These are phyloP conservation scores for Sphaerostilbella broomeana DNA, from an alignment of 2,329 filamentous ascomycete species.

Conservation along the genomic window DNA sequence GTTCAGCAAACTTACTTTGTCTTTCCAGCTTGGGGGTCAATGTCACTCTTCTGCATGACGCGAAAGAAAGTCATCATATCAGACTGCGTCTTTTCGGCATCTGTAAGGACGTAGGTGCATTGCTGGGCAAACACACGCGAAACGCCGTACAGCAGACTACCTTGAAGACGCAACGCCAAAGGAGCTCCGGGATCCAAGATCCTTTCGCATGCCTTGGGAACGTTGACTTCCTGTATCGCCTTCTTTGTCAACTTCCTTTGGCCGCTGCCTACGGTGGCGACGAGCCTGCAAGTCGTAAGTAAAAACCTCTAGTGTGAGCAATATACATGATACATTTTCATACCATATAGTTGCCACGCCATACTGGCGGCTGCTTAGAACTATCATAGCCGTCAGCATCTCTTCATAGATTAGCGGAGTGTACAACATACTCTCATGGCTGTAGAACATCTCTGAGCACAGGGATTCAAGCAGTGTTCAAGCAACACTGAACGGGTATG, in stretches of 20 bases:
- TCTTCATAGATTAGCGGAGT: neutral
- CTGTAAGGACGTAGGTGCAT: slow-evolving; percentile 75
- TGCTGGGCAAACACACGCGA: slow-evolving; percentile 83
- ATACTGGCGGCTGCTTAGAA: slow-evolving; percentile 80
- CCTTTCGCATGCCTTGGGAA: slow-evolving; percentile 80
- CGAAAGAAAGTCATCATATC: slow-evolving; percentile 65
- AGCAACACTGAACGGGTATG: too few species aligned
- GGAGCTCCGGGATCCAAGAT: slow-evolving; percentile 77
- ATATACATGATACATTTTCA: slow-evolving; percentile 20
- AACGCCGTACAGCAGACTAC: slow-evolving; percentile 79
- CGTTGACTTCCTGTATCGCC: slow-evolving; percentile 80
- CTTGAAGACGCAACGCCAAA: slow-evolving; percentile 82
- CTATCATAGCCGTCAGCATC: slow-evolving; percentile 33
- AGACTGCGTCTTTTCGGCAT: slow-evolving; percentile 68
- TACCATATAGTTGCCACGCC: slow-evolving; percentile 94
- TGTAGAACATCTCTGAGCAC: slow-evolving; percentile 99
- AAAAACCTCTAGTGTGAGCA: neutral
- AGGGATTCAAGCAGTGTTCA: too few species aligned
- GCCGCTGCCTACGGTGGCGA: slow-evolving; percentile 79
- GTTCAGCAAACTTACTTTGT: slow-evolving; percentile 51
- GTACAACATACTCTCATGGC: slow-evolving; percentile 69
- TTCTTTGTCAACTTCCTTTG: slow-evolving; percentile 73
- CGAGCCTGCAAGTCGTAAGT: slow-evolving; percentile 55
- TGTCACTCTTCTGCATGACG: slow-evolving; percentile 44
- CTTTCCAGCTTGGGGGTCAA: slow-evolving; percentile 66